These are phyloP conservation scores for Termitomyces bulborhizus DNA, from an alignment of 768 basidiomycete species.

Conservation along the genomic window DNA sequence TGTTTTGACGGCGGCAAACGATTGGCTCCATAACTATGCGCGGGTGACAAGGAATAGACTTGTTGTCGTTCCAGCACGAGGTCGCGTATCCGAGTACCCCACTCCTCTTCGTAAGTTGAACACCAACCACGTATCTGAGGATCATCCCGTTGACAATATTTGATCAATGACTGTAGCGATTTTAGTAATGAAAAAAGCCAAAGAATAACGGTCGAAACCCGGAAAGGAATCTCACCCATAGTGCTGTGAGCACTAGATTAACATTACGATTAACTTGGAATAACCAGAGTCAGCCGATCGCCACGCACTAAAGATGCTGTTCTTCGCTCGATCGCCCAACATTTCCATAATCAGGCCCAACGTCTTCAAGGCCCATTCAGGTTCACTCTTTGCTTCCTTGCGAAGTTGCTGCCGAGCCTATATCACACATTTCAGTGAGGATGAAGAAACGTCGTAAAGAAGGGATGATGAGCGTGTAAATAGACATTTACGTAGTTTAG, in stretches of 20 bases:
- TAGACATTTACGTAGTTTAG: conserved; percentile 50
- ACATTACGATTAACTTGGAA: conserved; percentile 1
- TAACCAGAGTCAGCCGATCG: background rate
- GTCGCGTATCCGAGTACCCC: conserved; percentile 56
- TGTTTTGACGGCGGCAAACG: conserved; percentile 5
- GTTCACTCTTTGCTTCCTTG: conserved; percentile 30
- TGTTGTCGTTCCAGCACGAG: conserved; percentile 34
- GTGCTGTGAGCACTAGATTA: conserved; percentile 47
- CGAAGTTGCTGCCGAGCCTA: conserved; percentile 35
- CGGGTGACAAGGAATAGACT: conserved; percentile 20
- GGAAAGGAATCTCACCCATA: conserved; percentile 46
- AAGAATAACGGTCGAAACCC: background rate
- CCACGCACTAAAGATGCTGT: conserved; percentile 37
- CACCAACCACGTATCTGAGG: conserved; percentile 52
- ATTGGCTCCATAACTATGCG: conserved; percentile 20
- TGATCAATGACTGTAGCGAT: conserved; percentile 51
- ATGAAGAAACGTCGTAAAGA: background rate
- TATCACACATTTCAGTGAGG: conserved; percentile 1
- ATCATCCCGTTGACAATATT: conserved; percentile 55
- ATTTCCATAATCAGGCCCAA: conserved; percentile 39
- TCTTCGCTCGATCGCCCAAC: conserved; percentile 44
- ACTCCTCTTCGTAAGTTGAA: conserved; percentile 57
- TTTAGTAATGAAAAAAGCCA: conserved; percentile 2
- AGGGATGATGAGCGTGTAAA: background rate
- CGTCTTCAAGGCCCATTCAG: conserved; percentile 36